Base-by-base conservation (phyloP, 306 rosid species). In the Dalbergia cultrata region DNA sequence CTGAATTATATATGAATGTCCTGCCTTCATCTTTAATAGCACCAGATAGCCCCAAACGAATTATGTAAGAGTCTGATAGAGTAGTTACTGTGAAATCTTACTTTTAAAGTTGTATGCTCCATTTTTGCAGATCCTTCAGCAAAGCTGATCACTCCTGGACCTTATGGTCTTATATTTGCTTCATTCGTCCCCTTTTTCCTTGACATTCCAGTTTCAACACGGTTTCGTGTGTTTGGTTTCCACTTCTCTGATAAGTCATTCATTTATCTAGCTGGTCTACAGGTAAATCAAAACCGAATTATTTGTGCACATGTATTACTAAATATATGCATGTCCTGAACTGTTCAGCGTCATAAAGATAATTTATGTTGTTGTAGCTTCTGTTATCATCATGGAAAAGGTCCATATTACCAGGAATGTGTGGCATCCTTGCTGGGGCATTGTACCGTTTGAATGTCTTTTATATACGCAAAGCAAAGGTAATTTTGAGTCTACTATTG, bases 141-240 rank as follows among this genome's bases (percentile, higher is more conserved):
- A 60, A 92, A 83, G 75, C 86, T 90, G 31, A 88, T 93, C 79
- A 87, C 92, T 13, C 90, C 99, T 37, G 99, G 99, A 66, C 99
- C 99, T 57, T 96, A 96, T 76, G 97, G 98, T 78, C 99, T 93
- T 85, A 89, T 93, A 86, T 96, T 96, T 92, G 94, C 99, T 43
- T 96, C 98, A 7, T 93, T 92, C 80, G 88, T 93, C 21, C 99
- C 97, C 52, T 96, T 96, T 83, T 92, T 96, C 98, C 86, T 96
- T 79, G 99, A 92, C 89, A 96, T 93, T 84, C 99, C 99, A 13
- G 91, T 96, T 84, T 96, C 99, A 59, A 96, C 97, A 44, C 90
- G 89, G 61, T 88, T 93, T 79, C 94, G 90, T 81, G 88, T 96
- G 33, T 88, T 85, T 84, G 92, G 97, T 59, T 74, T 90, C 74